These are phyloP conservation scores for Neodidymelliopsis sp. DNA, from an alignment of 2,329 filamentous ascomycete species.

Conservation along the genomic window DNA sequence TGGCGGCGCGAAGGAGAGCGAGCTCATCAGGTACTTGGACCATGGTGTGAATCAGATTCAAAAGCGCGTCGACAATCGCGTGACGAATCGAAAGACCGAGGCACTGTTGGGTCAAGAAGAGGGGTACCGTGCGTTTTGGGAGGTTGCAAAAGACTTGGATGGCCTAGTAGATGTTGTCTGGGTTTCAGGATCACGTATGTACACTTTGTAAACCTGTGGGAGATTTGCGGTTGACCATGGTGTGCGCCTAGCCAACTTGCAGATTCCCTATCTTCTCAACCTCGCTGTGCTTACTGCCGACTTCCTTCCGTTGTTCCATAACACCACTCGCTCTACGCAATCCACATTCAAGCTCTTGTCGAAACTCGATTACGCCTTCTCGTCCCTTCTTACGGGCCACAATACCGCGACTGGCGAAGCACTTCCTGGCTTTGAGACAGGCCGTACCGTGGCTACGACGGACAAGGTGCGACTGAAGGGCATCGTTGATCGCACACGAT, in stretches of 20 bases:
- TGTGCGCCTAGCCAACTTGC: conserved; percentile 75
- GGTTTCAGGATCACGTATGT: conserved; percentile 85
- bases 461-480: conserved; percentile 90
- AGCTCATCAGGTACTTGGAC: conserved; percentile 66
- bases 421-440: conserved; percentile 74
- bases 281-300: conserved; percentile 76
- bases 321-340: conserved; percentile 68
- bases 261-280: conserved; percentile 83
- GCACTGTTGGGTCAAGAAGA: conserved; percentile 44
- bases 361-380: conserved; percentile 86
- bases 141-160: conserved; percentile 78
- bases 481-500: conserved; percentile 77
- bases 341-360: conserved; percentile 73
- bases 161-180: conserved; percentile 80
- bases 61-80: conserved; percentile 40
- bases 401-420: conserved; percentile 70
- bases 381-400: conserved; percentile 72
- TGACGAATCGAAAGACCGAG: conserved; percentile 58
- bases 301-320: conserved; percentile 76
- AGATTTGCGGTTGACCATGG: conserved; percentile 2
- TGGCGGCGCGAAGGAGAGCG: conserved; percentile 65
- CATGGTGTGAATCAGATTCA: conserved; percentile 51
- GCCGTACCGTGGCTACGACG: conserved; percentile 73
- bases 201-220: not conserved
- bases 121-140: conserved; percentile 69